Evolutionary conservation across 371 early-diverging fungal genomes (phyloP), one percentile per base, ranked within the genome.

Genomic region (Fennellomyces sp.): DNA sequence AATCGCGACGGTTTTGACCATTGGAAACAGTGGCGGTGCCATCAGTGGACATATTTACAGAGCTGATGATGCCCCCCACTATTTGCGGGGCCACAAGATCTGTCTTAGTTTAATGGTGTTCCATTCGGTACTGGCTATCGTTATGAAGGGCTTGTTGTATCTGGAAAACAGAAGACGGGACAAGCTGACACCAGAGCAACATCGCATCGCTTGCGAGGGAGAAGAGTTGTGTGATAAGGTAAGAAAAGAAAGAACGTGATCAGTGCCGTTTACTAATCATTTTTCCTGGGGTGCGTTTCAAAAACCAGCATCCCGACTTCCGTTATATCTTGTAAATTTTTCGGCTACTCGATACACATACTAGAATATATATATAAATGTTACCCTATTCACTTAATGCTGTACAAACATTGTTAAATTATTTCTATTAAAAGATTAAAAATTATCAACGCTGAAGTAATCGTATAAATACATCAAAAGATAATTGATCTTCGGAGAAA

Each of bases 31-130:
- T 5, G 23, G 33, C 8, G 23, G 30, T 41, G 41, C 19, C 10
- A 41, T 87, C 58, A 82, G 83, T 13, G 85, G 87, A 15, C 88
- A 86, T 45, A 64, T 78, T 10, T 91, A 90, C 61, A 73, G 85
- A 27, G 73, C 73, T 10, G 61, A 74, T 23, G 89, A 90, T 61
- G 85, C 79, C 5, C 88, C 87, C 1, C 48, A 66, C 29, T 89
- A 84, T 66, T 56, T 67, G 4, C 66, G 68, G 11, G 84, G 80
- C 5, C 83, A 86, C 38, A 55, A 66, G 19, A 76, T 70, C 25
- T 79, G 80, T 47, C 57, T 70, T 8, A 60, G 62, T 12, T 64
- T 86, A 38, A 74, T 86, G 80, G 60, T 64, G 13, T 66, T 71
- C 30, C 75, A 64, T 10, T 65, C 70, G 5, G 13, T 77, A 0